Base-by-base conservation (phyloP, 257 asterid genomes). In the Capsicum chinense region DNA sequence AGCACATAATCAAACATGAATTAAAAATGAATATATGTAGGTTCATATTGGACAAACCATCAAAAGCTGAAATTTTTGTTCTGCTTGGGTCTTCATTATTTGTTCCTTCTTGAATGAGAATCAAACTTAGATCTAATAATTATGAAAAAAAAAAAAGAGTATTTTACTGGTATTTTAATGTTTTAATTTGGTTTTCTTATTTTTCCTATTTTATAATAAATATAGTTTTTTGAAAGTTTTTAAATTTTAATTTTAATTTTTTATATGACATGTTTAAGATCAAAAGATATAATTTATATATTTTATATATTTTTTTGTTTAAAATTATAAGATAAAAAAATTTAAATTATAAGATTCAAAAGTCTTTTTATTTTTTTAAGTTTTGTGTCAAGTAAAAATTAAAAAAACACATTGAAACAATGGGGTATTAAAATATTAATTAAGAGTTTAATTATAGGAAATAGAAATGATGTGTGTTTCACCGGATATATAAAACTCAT, bases 1-100 rank as follows among this genome's bases (percentile, higher is more conserved):
- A n/a, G 80, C 39, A 47, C 10, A 71, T 47, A 71, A 47, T 47
- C 3, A 47, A 71, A 33, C 54, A 10, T n/a, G 59, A 13, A 47
- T 71, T 71, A 47, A 17, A 63, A 33, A 33, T 64, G 16, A 26
- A 0, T 64, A 26, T 2, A 26, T 5, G 26, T 26, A 26, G 26
- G 26, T 26, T 26, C 26, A 26, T 26, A 26, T 26, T 26, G 26
- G 26, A 26, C 26, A 26, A 26, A 26, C 5, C 13, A 7, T 70
- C 56, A n/a, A 71, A 71, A 71, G 79, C 79, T n/a, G 57, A 44
- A 71, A 71, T 47, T 47, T 37, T 68, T 68, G 6, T 68, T 37
- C 1, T 13, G 17, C 5, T 64, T 64, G 4, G 15, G 47, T 64
- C 71, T 26, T 64, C 71, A 62, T 62, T 62, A 10, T 21, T 21